Evolutionary conservation across 192 early-diverging fungal genomes (phyloP), one percentile per base, ranked within the genome.

Genomic region (Backusella circina): DNA sequence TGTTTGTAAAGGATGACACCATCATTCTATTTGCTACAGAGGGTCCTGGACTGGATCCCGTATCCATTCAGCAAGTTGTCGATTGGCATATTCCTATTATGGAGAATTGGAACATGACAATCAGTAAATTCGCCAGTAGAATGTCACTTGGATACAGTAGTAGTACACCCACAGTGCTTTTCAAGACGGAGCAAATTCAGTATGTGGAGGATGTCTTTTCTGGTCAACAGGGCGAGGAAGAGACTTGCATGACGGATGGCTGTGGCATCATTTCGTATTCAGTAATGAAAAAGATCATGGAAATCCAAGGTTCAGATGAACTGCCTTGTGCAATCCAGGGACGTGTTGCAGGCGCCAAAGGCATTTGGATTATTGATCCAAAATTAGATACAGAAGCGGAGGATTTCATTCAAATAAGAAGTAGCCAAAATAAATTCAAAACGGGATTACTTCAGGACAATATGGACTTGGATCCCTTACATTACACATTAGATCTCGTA

Each of bases 331-430:
- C 75, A 21, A 69, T 83, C 16, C 82, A 83, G 72, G 79, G 75
- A 0, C 75, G 82, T 54, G 77, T 83, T 71, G 79, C 68, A 7
- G 79, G 79, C 16, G 72, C 82, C n/a, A 83, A 83, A 75, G 82
- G 82, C 0, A 32, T 83, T 41, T 83, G 82, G 82, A 80, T 71
- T 65, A 18, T 83, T 1, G 31, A 76, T 31, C 78, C 74, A 30
- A 23, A 35, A 21, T 35, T 68, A 3, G 72, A 78, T 21, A 16
- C 47, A 4, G 44, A 39, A 18, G 12, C 36, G 12, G 65, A 57
- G 6, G 18, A 75, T n/a, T 80, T 75, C 61, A 83, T 83, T 30
- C 10, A 83, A 32, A 70, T 80, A 12, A 47, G 82, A 18, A n/a
- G 61, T 21, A 74, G 71, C 3, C 82, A 83, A 51, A 31, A 75